Conservation (phyloP, 1,284 basidiomycete genomes). For the Lignosus rhinocerotis region DNA sequence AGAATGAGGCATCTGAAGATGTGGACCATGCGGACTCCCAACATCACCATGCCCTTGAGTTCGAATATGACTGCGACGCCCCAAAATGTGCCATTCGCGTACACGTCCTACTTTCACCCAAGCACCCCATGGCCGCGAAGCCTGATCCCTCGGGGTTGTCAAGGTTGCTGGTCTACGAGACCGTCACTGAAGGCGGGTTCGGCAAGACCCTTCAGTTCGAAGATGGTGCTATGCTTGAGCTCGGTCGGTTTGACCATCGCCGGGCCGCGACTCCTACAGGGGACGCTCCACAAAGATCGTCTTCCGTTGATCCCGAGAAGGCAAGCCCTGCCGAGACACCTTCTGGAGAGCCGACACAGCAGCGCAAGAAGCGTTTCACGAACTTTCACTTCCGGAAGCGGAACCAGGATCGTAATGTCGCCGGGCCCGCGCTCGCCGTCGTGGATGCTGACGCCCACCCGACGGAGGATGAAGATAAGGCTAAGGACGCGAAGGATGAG, state of each 20-base stretch:
- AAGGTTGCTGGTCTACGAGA: slow-evolving; percentile 68
- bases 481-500: slow-evolving; percentile 46
- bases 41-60: slow-evolving; percentile 76
- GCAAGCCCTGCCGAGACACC: slow-evolving; percentile 22
- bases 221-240: slow-evolving; percentile 71
- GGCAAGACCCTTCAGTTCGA: slow-evolving; percentile 71
- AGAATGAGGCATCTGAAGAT: slow-evolving; percentile 46
- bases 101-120: slow-evolving; percentile 65
- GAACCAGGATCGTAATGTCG: slow-evolving; percentile 47
- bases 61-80: slow-evolving; percentile 87
- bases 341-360: slow-evolving; percentile 24
- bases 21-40: slow-evolving; percentile 45
- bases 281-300: slow-evolving; percentile 4
- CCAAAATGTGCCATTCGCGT: slow-evolving; percentile 79
- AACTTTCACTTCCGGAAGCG: slow-evolving; percentile 64
- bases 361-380: slow-evolving; percentile 56
- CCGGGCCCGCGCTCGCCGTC: slow-evolving; percentile 75
- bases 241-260: slow-evolving; percentile 61
- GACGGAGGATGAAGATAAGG: slow-evolving; percentile 38
- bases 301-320: slow-evolving; percentile 24
- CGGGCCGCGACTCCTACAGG: slow-evolving; percentile 14
- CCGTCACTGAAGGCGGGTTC: slow-evolving; percentile 80
- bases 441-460: slow-evolving; percentile 57
- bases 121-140: slow-evolving; percentile 49
- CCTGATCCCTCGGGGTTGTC: slow-evolving; percentile 44